Evolutionary conservation across 305 asterid genomes (phyloP), one percentile per base, ranked within the genome.

Genomic region (Monarda citriodora): DNA sequence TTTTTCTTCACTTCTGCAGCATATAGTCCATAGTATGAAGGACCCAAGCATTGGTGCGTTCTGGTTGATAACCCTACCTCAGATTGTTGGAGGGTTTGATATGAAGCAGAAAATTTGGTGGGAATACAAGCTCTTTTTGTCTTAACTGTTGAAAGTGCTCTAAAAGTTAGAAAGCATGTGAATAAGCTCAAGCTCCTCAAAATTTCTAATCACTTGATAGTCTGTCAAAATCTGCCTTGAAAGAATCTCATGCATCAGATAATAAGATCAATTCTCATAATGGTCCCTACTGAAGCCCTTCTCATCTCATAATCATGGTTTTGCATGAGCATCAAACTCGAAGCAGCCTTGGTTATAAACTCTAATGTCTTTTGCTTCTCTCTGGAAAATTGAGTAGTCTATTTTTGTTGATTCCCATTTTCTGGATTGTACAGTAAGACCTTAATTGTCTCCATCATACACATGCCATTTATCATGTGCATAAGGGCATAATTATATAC

Each of bases 31-130:
- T 62, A 88, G 96, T 68, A 90, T 94, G 96, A 94, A 88, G 77
- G 96, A 94, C 74, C 98, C 99, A 36, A 86, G 98, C 81, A 90
- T 94, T 60, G 99, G 95, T 63, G 96, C 95, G 59, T 94, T 94
- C 81, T 94, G 99, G 99, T 68, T 94, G 84, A 80, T 94, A 69
- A 88, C 96, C 51, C 68, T 94, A 53, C 99, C 99, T 69, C 96
- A 94, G 82, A 79, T 94, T 66, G 74, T 84, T 70, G 99, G 96
- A 65, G 97, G 96, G 63, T 61, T 90, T 71, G 85, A 90, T 29
- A 86, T 90, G 75, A 94, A 90, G 88, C 88, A 84, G 85, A 90
- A 84, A 74, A 87, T 93, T 61, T 93, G 99, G 97, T 90, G 96
- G 97, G 79, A 93, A 65, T 93, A 94, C 81, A 81, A 90, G 97